Evolutionary conservation across 345 rosid species (phyloP).

Genomic region (Sonneratia alba): DNA sequence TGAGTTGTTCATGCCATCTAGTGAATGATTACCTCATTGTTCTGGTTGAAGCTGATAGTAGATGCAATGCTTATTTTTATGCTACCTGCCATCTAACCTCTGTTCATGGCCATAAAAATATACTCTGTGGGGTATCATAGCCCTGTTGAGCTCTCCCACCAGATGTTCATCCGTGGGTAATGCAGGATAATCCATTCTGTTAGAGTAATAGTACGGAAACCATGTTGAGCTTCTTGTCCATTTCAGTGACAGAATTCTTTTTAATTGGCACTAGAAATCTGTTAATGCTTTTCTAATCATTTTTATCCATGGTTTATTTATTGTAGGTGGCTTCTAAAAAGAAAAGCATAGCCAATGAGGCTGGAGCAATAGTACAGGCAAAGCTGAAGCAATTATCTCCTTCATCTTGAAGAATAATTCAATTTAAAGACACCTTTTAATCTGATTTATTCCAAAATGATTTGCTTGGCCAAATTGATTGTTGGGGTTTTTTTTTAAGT

Average conservation of each 20-base stretch:
- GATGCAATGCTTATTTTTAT: background rate
- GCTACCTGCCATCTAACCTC: background rate
- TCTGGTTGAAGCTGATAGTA: background rate
- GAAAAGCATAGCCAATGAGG: constrained; percentile 83
- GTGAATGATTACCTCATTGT: background rate
- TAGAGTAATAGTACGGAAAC: background rate
- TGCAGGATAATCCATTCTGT: background rate
- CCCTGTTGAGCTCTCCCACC: background rate
- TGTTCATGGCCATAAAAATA: background rate
- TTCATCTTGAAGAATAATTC: constrained; percentile 10
- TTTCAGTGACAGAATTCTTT: background rate
- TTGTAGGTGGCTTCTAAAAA: constrained; percentile 82
- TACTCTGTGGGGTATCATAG: background rate
- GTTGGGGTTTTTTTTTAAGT: too few species aligned
- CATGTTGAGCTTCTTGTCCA: background rate
- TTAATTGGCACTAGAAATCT: background rate
- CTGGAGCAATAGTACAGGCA: constrained; percentile 57
- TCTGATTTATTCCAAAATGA: background rate
- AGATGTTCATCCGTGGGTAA: background rate
- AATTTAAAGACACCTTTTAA: background rate
- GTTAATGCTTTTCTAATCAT: background rate
- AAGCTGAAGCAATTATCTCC: constrained; percentile 59
- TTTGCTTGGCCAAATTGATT: background rate
- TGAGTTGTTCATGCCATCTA: background rate
- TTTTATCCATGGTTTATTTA: constrained; percentile 6